Evolutionary conservation across 352 stramenopile species (phyloP).

Genomic region (Globisporangium sylvaticum): DNA sequence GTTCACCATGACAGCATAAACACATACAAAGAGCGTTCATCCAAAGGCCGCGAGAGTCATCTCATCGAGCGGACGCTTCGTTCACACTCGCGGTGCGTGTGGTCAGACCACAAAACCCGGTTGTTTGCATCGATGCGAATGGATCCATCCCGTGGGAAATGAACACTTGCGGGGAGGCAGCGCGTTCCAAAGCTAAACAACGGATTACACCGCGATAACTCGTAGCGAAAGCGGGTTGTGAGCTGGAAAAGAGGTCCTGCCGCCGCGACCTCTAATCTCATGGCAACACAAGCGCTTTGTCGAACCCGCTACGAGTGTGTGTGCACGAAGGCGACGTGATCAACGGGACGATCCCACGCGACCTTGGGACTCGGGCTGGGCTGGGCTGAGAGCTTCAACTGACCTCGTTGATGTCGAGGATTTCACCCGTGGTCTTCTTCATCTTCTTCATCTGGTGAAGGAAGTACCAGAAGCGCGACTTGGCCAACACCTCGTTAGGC

Average conservation of each 20-base stretch:
- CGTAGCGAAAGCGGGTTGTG: slow-evolving; percentile 79
- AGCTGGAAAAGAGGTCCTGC: slow-evolving; percentile 63
- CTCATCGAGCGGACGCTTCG: neutral
- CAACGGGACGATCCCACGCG: neutral
- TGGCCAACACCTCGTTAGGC: slow-evolving; percentile 95
- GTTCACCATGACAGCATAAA: neutral
- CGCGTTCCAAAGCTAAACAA: slow-evolving; percentile 54
- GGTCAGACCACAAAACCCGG: neutral
- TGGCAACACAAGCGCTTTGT: slow-evolving; percentile 81
- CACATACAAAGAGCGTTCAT: neutral
- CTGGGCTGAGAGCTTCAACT: slow-evolving; percentile 23
- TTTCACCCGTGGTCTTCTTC: slow-evolving; percentile 99
- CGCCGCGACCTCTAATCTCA: slow-evolving; percentile 45
- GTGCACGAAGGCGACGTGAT: neutral
- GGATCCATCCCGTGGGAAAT: neutral
- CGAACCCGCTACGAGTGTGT: slow-evolving; percentile 50
- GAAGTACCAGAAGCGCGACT: slow-evolving; percentile 99
- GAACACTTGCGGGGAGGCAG: neutral
- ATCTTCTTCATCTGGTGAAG: slow-evolving; percentile 99
- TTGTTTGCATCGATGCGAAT: neutral
- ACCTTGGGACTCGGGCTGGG: neutral
- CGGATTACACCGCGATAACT: slow-evolving; percentile 57
- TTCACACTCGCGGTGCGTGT: neutral
- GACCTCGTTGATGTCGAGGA: slow-evolving; percentile 98
- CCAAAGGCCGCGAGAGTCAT: neutral